These are phyloP conservation scores for Bombardia bombarda DNA, from an alignment of 495 filamentous ascomycete species.

Conservation along the genomic window DNA sequence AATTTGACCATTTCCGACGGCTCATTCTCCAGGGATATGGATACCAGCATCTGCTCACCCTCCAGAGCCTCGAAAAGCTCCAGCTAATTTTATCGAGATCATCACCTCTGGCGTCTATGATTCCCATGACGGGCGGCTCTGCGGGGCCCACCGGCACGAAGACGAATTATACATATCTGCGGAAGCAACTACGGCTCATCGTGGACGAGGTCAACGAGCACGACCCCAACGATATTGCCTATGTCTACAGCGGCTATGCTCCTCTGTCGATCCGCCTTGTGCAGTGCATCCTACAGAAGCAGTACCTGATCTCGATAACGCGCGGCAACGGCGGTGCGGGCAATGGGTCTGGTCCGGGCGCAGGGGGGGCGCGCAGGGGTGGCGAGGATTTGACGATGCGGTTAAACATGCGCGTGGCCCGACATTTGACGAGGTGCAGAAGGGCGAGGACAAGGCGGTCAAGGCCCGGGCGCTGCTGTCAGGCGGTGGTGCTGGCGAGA, in stretches of 20 bases:
- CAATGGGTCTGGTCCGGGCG: constrained; percentile 36
- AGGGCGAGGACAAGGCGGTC: constrained; percentile 86
- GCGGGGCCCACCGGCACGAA: constrained; percentile 52
- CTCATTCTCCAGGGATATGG: constrained; percentile 89
- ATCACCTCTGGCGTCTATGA: constrained; percentile 61
- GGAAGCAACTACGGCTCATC: constrained; percentile 78
- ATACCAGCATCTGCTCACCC: constrained; percentile 84
- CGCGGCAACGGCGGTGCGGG: constrained; percentile 44
- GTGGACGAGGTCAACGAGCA: constrained; percentile 96
- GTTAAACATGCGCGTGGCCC: constrained; percentile 76
- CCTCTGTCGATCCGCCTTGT: constrained; percentile 88
- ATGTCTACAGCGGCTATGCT: constrained; percentile 95
- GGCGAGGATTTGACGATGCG: constrained; percentile 84
- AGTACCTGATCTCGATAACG: constrained; percentile 63
- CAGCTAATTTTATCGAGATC: constrained; percentile 68
- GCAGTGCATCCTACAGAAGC: constrained; percentile 92
- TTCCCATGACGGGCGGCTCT: constrained; percentile 53
- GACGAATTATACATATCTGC: constrained; percentile 85
- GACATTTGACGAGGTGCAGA: constrained; percentile 88
- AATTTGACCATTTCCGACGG: constrained; percentile 82
- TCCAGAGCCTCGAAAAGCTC: constrained; percentile 84
- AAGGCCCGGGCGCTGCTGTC: constrained; percentile 79
- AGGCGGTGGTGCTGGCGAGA: constrained; percentile 58
- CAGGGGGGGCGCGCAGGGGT: constrained; percentile 62
- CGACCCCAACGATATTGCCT: constrained; percentile 93